phyloP scores from a whole-genome alignment of 1,284 basidiomycete species.

The Clitocybe nebularis region DNA sequence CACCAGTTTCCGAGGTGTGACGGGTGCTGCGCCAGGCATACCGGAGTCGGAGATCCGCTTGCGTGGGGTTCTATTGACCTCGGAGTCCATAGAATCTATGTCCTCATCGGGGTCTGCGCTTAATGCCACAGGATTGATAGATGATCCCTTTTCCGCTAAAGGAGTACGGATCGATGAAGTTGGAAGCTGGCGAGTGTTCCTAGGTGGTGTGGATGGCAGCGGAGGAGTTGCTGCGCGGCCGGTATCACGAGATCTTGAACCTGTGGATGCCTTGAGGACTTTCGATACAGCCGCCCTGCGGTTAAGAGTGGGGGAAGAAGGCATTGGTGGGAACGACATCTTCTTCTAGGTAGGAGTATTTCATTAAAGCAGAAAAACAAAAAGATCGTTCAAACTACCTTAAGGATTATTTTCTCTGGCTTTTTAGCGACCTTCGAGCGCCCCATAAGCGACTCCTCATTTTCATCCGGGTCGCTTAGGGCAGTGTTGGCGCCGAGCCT shows the following conservation, averaged over 20 bases:
- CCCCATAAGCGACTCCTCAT: slow-evolving; percentile 20
- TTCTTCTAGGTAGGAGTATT: slow-evolving; percentile 23
- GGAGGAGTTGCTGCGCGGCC: slow-evolving; percentile 26
- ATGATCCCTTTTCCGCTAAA: slow-evolving; percentile 53
- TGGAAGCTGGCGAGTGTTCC: slow-evolving; percentile 31
- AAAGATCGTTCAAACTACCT: slow-evolving; percentile 16
- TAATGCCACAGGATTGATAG: slow-evolving; percentile 33
- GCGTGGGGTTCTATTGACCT: slow-evolving; percentile 47
- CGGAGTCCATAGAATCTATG: slow-evolving; percentile 35
- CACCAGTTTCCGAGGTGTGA: slow-evolving; percentile 57
- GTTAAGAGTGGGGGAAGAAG: slow-evolving; percentile 49
- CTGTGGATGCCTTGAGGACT: slow-evolving; percentile 18
- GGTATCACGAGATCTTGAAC: slow-evolving; percentile 17
- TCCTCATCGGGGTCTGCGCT: slow-evolving; percentile 18
- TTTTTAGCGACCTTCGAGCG: slow-evolving; percentile 22
- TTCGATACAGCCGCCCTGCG: slow-evolving; percentile 29
- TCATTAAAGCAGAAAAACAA: slow-evolving; percentile 7
- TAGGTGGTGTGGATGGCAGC: slow-evolving; percentile 36
- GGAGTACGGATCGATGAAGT: slow-evolving; percentile 61
- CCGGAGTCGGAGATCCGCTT: slow-evolving; percentile 33
- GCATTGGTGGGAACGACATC: slow-evolving; percentile 33
- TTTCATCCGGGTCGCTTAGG: slow-evolving; percentile 25
- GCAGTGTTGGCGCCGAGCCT: slow-evolving; percentile 27
- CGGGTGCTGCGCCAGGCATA: slow-evolving; percentile 32
- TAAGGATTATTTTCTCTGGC: slow-evolving; percentile 18